A percentile compares a stretch with the other conserved stretches of the same genome.
phyloP scores from a whole-genome alignment of 2,329 filamentous ascomycete genomes.

The Paracoccidioides brasiliensis region DNA sequence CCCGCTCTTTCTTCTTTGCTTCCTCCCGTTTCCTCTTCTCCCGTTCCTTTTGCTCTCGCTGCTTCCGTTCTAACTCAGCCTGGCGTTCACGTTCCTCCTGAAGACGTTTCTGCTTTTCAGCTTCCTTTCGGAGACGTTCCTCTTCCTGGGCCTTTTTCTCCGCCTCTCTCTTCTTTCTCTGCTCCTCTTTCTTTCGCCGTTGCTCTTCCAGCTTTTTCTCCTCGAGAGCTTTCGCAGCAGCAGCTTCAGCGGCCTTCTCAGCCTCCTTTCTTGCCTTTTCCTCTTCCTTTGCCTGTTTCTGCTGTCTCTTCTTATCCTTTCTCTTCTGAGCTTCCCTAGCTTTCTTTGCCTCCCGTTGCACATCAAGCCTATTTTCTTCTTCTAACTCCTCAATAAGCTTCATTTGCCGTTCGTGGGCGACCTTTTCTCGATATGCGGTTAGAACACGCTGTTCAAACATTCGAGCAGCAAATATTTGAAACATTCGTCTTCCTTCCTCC shows the following conservation, averaged over 20 bases:
- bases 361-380: conserved; percentile 64
- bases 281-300: conserved; percentile 80
- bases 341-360: conserved; percentile 80
- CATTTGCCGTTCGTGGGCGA: conserved; percentile 80
- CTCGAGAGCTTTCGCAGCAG: conserved; percentile 60
- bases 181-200: conserved; percentile 72
- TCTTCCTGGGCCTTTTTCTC: conserved; percentile 86
- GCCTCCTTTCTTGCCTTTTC: conserved; percentile 79
- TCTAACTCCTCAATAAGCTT: conserved; percentile 84
- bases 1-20: conserved; percentile 63
- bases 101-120: conserved; percentile 63
- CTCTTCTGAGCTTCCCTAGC: conserved; percentile 87
- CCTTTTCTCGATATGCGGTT: conserved; percentile 94
- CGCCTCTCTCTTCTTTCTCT: conserved; percentile 78
- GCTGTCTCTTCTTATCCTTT: conserved; percentile 82
- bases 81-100: conserved; percentile 79
- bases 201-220: conserved; percentile 69
- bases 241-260: conserved; percentile 79
- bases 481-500: conserved; percentile 97
- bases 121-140: conserved; percentile 70
- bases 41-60: conserved; percentile 62
- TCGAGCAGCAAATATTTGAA: conserved; percentile 95
- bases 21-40: conserved; percentile 66
- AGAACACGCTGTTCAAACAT: conserved; percentile 99
- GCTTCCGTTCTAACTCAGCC: conserved; percentile 72